Percentiles rank a stretch among this genome's conserved stretches.
phyloP scores from a whole-genome alignment of 139 green algal genomes.

The Coelastrella sp. region DNA sequence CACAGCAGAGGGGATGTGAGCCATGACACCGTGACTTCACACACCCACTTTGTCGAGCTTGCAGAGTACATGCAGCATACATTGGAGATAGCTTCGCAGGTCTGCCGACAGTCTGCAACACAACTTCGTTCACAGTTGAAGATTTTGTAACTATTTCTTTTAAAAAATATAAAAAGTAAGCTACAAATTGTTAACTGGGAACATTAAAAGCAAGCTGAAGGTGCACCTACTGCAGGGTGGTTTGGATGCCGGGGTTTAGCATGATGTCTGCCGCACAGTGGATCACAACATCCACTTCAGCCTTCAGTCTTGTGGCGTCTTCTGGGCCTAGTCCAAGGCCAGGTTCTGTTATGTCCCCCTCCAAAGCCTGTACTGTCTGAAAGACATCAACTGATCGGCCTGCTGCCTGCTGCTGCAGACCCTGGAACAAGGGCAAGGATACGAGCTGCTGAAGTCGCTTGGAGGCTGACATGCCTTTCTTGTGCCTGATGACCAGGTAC shows the following conservation, averaged over 20 bases:
- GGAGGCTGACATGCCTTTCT: background rate
- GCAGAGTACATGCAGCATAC: no score
- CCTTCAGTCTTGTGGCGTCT: background rate
- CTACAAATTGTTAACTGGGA: no score
- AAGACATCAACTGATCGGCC: background rate
- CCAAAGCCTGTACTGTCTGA: background rate
- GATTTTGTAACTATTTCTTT: no score
- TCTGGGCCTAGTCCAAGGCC: background rate
- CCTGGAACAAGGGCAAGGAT: background rate
- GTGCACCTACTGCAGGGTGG: background rate
- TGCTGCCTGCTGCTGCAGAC: background rate
- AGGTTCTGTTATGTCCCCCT: conserved; percentile 12
- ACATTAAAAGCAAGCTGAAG: no score
- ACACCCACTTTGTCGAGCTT: no score
- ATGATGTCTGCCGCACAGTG: conserved; percentile 27
- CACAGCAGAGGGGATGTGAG: no score
- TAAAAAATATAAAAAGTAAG: no score
- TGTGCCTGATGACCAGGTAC: background rate
- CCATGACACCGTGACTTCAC: no score
- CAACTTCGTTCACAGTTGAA: no score
- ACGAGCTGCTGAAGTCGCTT: background rate
- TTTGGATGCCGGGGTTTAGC: background rate
- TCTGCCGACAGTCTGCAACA: no score
- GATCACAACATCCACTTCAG: background rate
- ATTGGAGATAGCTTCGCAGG: no score